Conservation (phyloP, 768 basidiomycete species). For the Tephrocybe rancida region DNA sequence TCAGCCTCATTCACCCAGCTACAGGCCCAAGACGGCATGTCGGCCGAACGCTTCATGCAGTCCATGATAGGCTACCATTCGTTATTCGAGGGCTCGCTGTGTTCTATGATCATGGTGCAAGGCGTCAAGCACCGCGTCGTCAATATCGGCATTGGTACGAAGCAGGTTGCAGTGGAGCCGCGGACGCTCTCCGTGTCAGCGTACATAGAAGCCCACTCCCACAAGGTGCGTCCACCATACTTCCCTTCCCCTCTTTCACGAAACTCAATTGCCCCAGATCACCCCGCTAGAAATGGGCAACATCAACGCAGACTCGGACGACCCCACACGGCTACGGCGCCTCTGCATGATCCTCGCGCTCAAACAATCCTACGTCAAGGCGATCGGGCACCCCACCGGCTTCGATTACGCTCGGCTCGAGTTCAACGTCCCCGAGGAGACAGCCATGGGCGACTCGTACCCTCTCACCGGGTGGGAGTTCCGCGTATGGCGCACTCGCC, state of each 20-base stretch:
- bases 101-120: constrained; percentile 88
- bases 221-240: constrained; percentile 58
- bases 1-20: constrained; percentile 7
- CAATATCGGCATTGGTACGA: constrained; percentile 82
- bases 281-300: constrained; percentile 52
- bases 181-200: constrained; percentile 56
- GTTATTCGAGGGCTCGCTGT: constrained; percentile 64
- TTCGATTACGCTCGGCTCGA: constrained; percentile 85
- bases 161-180: constrained; percentile 65
- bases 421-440: constrained; percentile 68
- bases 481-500: constrained; percentile 72
- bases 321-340: constrained; percentile 71
- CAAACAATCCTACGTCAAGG: constrained; percentile 82
- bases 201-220: constrained; percentile 74
- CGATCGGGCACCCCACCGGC: constrained; percentile 78
- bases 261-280: constrained; percentile 18
- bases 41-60: constrained; percentile 63
- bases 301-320: constrained; percentile 51
- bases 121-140: constrained; percentile 74
- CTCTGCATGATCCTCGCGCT: constrained; percentile 78
- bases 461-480: constrained; percentile 85
- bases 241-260: constrained; percentile 8
- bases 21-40: constrained; percentile 60
- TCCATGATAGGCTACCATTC: constrained; percentile 85
- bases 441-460: constrained; percentile 67